A percentile compares a stretch with the other conserved stretches of the same genome.
Conservation (phyloP, 371 early-diverging fungal species). For the Cokeromyces recurvatus region DNA sequence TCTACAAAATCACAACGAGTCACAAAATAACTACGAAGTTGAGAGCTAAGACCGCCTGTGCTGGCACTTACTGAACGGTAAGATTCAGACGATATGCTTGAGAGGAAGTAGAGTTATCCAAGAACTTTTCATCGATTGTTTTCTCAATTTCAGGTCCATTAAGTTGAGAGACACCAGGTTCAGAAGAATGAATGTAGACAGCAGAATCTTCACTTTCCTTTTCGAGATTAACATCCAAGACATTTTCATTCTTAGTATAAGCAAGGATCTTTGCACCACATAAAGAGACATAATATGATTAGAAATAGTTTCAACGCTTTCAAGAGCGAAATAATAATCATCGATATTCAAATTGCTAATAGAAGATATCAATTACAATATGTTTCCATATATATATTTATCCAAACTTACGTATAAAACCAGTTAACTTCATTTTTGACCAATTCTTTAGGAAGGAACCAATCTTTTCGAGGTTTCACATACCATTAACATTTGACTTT, state of each 20-base stretch:
- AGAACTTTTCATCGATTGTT: constrained; percentile 86
- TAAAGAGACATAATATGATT: constrained; percentile 95
- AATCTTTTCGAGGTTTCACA: constrained; percentile 74
- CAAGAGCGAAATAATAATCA: constrained; percentile 95
- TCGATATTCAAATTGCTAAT: constrained; percentile 95
- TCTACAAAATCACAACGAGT: constrained; percentile 88
- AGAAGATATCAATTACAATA: background rate
- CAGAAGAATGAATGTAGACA: constrained; percentile 94
- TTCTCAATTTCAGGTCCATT: constrained; percentile 88
- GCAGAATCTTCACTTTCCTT: constrained; percentile 88
- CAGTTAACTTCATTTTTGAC: constrained; percentile 90
- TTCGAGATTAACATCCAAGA: constrained; percentile 87
- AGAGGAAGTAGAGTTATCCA: constrained; percentile 74
- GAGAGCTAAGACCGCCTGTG: constrained; percentile 87
- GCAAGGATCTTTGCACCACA: constrained; percentile 91
- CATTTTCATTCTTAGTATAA: constrained; percentile 83
- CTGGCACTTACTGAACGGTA: constrained; percentile 89
- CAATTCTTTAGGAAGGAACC: constrained; percentile 90
- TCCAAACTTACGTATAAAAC: constrained; percentile 92
- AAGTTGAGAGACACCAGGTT: constrained; percentile 87
- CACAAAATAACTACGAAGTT: constrained; percentile 95
- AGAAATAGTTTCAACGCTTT: constrained; percentile 87
- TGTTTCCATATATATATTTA: background rate
- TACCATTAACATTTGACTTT: constrained; percentile 87
- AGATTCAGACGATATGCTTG: constrained; percentile 91